These are phyloP conservation scores for Astragalus glycyphyllos DNA, from an alignment of 306 rosid genomes.

Conservation along the genomic window DNA sequence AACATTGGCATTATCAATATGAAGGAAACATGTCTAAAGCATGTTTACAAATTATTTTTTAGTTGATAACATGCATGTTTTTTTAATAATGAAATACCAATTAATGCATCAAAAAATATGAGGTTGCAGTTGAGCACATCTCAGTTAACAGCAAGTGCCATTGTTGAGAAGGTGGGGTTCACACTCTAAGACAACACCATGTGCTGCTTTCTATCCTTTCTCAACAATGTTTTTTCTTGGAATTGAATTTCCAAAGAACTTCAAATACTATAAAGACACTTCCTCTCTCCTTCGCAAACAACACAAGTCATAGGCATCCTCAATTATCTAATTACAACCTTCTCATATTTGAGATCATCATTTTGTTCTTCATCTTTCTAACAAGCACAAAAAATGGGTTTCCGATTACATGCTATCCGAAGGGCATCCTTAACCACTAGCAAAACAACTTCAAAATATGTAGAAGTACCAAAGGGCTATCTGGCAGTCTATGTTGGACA, in stretches of 20 bases:
- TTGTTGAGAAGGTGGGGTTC: neutral
- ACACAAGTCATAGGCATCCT: neutral
- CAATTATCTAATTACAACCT: neutral
- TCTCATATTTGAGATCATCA: neutral
- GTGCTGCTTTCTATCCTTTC: neutral
- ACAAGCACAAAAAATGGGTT: neutral
- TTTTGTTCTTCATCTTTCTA: neutral
- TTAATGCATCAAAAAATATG: constrained; percentile 10
- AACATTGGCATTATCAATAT: constrained; percentile 18
- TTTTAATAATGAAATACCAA: neutral
- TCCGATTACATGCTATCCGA: constrained; percentile 2
- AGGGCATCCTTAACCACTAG: neutral
- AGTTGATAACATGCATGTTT: neutral
- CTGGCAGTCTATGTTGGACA: constrained; percentile 61
- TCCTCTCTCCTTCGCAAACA: neutral
- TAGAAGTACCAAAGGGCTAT: constrained; percentile 54
- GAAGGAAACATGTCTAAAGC: constrained; percentile 27
- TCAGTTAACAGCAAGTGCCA: neutral
- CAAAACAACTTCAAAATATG: constrained; percentile 12
- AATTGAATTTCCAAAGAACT: neutral
- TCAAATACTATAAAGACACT: neutral
- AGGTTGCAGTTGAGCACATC: neutral
- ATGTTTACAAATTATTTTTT: constrained; percentile 16
- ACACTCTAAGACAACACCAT: neutral
- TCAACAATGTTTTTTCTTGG: neutral